Evolutionary conservation across 805 yeast species (phyloP).

Genomic region (Hermanozyma aechmeae): DNA sequence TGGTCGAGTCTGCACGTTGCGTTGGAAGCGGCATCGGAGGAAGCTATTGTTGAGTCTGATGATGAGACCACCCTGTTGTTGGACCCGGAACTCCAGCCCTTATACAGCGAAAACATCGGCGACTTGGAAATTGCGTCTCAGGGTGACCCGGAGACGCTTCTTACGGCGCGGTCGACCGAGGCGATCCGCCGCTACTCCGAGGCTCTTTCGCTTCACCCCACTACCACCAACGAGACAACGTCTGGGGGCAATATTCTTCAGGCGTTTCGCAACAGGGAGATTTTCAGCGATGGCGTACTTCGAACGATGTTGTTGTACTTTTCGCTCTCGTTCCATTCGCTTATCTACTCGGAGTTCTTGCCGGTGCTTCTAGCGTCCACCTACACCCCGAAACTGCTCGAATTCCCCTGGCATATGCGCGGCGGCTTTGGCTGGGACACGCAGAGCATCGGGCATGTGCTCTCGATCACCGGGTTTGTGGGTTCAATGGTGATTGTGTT

Average conservation of each 20-base stretch:
- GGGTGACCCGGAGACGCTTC: too few species aligned
- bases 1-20: slow-evolving; percentile 11
- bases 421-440: slow-evolving; percentile 48
- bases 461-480: slow-evolving; percentile 44
- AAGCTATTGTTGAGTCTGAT: too few species aligned
- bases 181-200: slow-evolving; percentile 11
- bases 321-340: slow-evolving; percentile 35
- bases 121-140: too few species aligned
- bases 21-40: too few species aligned
- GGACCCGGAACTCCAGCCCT: too few species aligned
- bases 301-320: slow-evolving; percentile 28
- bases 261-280: slow-evolving; percentile 11
- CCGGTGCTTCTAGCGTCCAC: slow-evolving; percentile 43
- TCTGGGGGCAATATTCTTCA: slow-evolving; percentile 7
- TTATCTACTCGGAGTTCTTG: slow-evolving; percentile 44
- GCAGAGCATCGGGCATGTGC: slow-evolving; percentile 38
- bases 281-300: slow-evolving; percentile 21
- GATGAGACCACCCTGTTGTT: too few species aligned
- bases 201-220: slow-evolving; percentile 8
- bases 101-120: too few species aligned
- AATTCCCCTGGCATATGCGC: slow-evolving; percentile 38
- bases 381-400: slow-evolving; percentile 14
- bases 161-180: slow-evolving; percentile 5
- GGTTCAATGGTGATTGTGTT: slow-evolving; percentile 43
- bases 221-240: slow-evolving; percentile 2